Conservation (phyloP, 2,329 filamentous ascomycete species). For the Verticillium alfalfae region DNA sequence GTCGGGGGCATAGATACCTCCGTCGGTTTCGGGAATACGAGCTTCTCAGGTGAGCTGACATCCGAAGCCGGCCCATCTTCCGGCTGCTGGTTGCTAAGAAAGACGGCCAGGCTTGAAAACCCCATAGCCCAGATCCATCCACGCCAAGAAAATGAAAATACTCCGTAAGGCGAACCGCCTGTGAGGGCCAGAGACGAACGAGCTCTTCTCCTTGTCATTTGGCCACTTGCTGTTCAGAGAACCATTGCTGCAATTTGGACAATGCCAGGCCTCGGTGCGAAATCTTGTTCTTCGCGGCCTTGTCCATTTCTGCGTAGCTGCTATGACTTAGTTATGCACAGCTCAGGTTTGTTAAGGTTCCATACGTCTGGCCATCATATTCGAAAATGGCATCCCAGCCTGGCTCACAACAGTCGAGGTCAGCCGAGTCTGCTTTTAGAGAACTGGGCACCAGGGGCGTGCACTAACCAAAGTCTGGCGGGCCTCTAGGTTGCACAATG, state of each 20-base stretch:
- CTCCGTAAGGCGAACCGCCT: no score
- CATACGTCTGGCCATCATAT: slow-evolving; percentile 77
- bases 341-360: slow-evolving; percentile 2
- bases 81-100: not conserved
- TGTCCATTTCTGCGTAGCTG: slow-evolving; percentile 91
- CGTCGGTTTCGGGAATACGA: slow-evolving; percentile 73
- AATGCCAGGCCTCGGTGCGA: slow-evolving; percentile 89
- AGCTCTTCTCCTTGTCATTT: not conserved
- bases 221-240: slow-evolving; percentile 38
- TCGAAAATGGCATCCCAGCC: slow-evolving; percentile 98
- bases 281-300: slow-evolving; percentile 79
- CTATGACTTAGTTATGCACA: slow-evolving; percentile 4
- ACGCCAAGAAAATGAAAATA: no score
- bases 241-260: slow-evolving; percentile 78
- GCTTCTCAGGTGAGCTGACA: slow-evolving; percentile 38
- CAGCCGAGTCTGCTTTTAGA: slow-evolving; percentile 2
- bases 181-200: no score
- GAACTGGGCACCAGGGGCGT: not conserved
- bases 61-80: not conserved
- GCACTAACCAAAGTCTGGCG: slow-evolving; percentile 71
- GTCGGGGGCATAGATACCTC: slow-evolving; percentile 63
- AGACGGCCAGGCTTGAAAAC: not conserved
- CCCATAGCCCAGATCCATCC: not conserved
- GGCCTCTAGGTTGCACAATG: slow-evolving; percentile 80
- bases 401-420: slow-evolving; percentile 25